Base-by-base conservation (phyloP, 2,329 filamentous ascomycete genomes). In the Westerdykella sp. region DNA sequence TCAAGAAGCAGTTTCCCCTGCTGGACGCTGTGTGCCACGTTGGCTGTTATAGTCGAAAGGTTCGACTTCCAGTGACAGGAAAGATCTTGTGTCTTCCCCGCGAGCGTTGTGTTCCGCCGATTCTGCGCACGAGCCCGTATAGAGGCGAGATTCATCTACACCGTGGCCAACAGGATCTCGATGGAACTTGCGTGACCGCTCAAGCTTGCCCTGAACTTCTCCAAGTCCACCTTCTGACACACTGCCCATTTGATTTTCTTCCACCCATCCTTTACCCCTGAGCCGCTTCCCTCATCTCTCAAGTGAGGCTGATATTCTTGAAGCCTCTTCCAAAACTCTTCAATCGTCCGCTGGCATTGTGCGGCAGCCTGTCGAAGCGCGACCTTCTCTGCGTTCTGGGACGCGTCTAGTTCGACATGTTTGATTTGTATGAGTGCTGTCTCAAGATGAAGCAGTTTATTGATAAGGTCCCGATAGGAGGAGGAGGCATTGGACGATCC, bases 281-380 rank as follows among this genome's bases (percentile, higher is more conserved):
- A 41, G 25, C 41, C 40, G 12, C 41, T 42, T 2, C 39, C 34
- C 14, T 32, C 31, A 1, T 25, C 15, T 39, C 38, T 30, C 6
- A 63, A 45, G 46, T 54, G 47, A 15, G 51, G 56, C 41, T 66
- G 57, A 16, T 61, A 61, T 30, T 57, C 59, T 40, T 54, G 32
- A 1, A 59, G 45, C 18, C 54, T 60, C 35, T 48, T 43, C 44
- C 50, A 55, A 34, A 64, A 66, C 1, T 42, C 42, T 44, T 57
- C 51, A 14, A 64, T 61, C 15, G 59, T 58, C 11, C 36, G 37
- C 30, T 57, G 56, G 41, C 56, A 65, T 30, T 53, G 44, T 28
- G 49, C 32, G 4, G 50, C 51, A 3, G 54, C 56, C 35, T 59
- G 48, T 30, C 46, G 42, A 10, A 65, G 37, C 1, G 60, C 51